A percentile compares a stretch with the other conserved stretches of the same genome.
Evolutionary conservation across 768 basidiomycete species (phyloP).

Genomic region (Pleurotus citrinopileatus): DNA sequence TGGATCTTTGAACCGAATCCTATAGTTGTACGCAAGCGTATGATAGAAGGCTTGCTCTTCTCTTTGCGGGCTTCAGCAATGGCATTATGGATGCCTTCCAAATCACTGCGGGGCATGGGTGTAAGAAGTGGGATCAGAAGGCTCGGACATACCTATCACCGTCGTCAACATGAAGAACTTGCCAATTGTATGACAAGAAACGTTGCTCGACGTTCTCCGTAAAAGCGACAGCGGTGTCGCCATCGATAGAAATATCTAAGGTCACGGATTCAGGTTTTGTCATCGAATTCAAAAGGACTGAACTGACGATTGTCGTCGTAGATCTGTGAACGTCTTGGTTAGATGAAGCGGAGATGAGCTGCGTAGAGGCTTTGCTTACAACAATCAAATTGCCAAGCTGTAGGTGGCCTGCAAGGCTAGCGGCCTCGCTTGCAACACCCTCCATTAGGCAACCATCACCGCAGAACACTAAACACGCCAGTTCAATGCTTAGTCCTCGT

Average conservation of each 20-base stretch:
- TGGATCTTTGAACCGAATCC: constrained; percentile 92
- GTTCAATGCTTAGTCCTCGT: neutral
- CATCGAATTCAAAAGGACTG: neutral
- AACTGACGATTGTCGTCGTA: constrained; percentile 93
- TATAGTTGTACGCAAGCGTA: constrained; percentile 85
- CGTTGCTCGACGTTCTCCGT: constrained; percentile 91
- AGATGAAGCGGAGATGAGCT: neutral
- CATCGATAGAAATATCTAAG: constrained; percentile 95
- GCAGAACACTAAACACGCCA: constrained; percentile 59
- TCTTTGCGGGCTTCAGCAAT: constrained; percentile 76
- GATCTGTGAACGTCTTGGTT: constrained; percentile 43
- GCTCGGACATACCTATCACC: constrained; percentile 57
- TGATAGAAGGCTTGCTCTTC: constrained; percentile 82
- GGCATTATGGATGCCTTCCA: constrained; percentile 72
- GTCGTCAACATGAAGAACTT: constrained; percentile 80
- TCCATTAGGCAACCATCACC: constrained; percentile 98
- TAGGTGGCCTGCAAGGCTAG: constrained; percentile 90
- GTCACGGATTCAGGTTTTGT: constrained; percentile 11
- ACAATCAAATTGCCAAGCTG: constrained; percentile 92
- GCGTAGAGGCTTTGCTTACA: constrained; percentile 40
- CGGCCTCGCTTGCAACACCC: constrained; percentile 91
- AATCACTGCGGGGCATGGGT: constrained; percentile 47
- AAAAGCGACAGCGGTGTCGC: constrained; percentile 88
- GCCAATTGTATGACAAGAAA: constrained; percentile 92
- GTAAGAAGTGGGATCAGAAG: constrained; percentile 11